A percentile compares a stretch with the other conserved stretches of the same genome.
Evolutionary conservation across 140 eudicot genomes (phyloP).

Genomic region (Stevia rebaudiana): DNA sequence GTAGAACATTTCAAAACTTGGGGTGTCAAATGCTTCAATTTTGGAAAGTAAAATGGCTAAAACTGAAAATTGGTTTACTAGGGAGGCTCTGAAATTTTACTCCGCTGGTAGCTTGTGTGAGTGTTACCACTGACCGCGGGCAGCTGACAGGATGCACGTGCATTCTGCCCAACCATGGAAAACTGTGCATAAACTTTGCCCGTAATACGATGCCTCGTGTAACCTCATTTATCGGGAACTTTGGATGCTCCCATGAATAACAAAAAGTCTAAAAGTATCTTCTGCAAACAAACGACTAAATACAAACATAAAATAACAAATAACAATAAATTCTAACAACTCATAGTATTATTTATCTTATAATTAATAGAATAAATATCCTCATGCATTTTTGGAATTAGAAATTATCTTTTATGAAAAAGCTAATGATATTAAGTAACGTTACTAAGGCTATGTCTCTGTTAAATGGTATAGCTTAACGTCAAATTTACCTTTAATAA

Average conservation of each 20-base stretch:
- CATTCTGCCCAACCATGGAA: constrained; percentile 23
- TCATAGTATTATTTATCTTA: too few species aligned
- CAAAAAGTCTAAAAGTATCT: constrained; percentile 27
- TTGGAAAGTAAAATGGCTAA: neutral
- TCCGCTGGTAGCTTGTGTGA: neutral
- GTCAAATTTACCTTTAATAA: too few species aligned
- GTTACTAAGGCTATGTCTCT: too few species aligned
- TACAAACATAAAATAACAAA: constrained; percentile 24
- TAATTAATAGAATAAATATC: too few species aligned
- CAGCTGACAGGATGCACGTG: constrained; percentile 36
- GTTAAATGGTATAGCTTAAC: too few species aligned
- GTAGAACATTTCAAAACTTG: neutral
- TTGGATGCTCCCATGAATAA: constrained; percentile 31
- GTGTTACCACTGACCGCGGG: constrained; percentile 35
- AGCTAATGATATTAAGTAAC: too few species aligned
- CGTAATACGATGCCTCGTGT: constrained; percentile 37
- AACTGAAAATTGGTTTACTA: constrained; percentile 17
- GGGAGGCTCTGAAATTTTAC: constrained; percentile 12
- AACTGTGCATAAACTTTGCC: constrained; percentile 29
- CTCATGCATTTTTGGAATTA: too few species aligned
- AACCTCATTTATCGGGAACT: constrained; percentile 40
- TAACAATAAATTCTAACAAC: neutral
- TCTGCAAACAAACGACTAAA: constrained; percentile 21
- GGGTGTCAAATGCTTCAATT: neutral
- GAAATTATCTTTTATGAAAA: too few species aligned